These are phyloP conservation scores for Aspergillus heteromorphus DNA, from an alignment of 495 filamentous ascomycete species.

Conservation along the genomic window DNA sequence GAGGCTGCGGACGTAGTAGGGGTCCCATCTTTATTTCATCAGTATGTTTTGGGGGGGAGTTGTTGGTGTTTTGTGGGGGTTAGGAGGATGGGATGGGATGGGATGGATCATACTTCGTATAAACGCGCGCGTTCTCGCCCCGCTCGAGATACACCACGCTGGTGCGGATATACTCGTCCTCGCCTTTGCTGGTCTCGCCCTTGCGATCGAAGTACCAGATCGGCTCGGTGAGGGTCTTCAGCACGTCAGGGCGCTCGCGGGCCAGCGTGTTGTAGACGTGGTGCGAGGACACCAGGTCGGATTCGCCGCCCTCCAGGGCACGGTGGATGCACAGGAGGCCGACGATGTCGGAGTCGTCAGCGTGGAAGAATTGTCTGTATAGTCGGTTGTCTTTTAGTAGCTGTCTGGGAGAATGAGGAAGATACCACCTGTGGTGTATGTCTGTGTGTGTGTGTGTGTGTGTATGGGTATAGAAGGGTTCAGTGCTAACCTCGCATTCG, in stretches of 20 bases:
- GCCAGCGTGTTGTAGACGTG: conserved; percentile 78
- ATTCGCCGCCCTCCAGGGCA: conserved; percentile 78
- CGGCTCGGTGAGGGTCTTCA: conserved; percentile 65
- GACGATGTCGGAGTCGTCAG: conserved; percentile 77
- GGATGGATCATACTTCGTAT: conserved; percentile 41
- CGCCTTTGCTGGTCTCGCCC: conserved; percentile 68
- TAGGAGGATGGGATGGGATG: no score
- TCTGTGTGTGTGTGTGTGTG: no score
- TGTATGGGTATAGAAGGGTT: no score
- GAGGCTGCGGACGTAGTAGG: conserved; percentile 69
- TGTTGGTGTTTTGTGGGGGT: no score
- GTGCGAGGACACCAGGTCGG: conserved; percentile 74
- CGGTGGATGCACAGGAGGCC: conserved; percentile 78
- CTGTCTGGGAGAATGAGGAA: no score
- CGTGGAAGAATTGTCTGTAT: conserved; percentile 67
- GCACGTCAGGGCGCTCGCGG: conserved; percentile 69
- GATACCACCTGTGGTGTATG: no score
- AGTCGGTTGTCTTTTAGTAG: not conserved
- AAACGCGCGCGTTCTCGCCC: conserved; percentile 46
- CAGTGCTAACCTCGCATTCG: conserved; percentile 68
- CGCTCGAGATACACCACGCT: conserved; percentile 69
- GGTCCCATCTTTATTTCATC: conserved; percentile 58
- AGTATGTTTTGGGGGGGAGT: conserved; percentile 1
- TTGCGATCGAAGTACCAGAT: conserved; percentile 96
- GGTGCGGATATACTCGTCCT: conserved; percentile 71